Evolutionary conservation across 768 basidiomycete genomes (phyloP).

Genomic region (Trametes punicea): DNA sequence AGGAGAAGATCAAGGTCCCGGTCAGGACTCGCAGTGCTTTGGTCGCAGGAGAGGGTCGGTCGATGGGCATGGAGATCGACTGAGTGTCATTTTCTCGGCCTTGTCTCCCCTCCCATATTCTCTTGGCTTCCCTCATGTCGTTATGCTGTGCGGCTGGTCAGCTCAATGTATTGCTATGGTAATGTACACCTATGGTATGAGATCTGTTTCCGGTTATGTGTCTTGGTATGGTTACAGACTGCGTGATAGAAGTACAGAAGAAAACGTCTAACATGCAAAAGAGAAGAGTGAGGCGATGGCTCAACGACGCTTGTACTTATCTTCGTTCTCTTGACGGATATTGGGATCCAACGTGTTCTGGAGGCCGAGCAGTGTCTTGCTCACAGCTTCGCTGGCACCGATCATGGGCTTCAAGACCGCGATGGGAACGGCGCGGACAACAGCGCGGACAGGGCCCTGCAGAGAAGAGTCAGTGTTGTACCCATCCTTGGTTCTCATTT

Average conservation of each 20-base stretch:
- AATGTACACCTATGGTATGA: slow-evolving; percentile 22
- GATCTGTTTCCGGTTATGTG: slow-evolving; percentile 14
- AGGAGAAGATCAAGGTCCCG: slow-evolving; percentile 77
- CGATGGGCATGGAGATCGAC: slow-evolving; percentile 91
- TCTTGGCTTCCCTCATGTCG: slow-evolving; percentile 5
- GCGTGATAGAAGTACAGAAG: slow-evolving; percentile 16
- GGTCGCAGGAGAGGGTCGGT: slow-evolving; percentile 76
- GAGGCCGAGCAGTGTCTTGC: slow-evolving; percentile 91
- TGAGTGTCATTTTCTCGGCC: slow-evolving; percentile 32
- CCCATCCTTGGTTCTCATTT: not conserved
- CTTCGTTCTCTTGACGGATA: slow-evolving; percentile 76
- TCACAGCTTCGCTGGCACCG: slow-evolving; percentile 93
- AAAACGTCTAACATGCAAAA: slow-evolving; percentile 2
- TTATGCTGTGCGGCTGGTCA: slow-evolving; percentile 14
- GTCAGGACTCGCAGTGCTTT: slow-evolving; percentile 68
- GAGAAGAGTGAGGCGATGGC: not conserved
- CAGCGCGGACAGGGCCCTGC: slow-evolving; percentile 89
- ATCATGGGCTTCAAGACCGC: slow-evolving; percentile 98
- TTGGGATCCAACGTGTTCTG: slow-evolving; percentile 91
- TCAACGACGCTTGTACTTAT: slow-evolving; percentile 88
- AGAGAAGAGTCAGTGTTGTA: slow-evolving; percentile 5
- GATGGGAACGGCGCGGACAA: slow-evolving; percentile 95
- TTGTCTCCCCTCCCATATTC: not conserved
- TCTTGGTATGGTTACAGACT: slow-evolving; percentile 21
- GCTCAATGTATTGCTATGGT: slow-evolving; percentile 21